Conservation (phyloP, 78 protist genomes). For the Mantamonas sphyraenae region DNA sequence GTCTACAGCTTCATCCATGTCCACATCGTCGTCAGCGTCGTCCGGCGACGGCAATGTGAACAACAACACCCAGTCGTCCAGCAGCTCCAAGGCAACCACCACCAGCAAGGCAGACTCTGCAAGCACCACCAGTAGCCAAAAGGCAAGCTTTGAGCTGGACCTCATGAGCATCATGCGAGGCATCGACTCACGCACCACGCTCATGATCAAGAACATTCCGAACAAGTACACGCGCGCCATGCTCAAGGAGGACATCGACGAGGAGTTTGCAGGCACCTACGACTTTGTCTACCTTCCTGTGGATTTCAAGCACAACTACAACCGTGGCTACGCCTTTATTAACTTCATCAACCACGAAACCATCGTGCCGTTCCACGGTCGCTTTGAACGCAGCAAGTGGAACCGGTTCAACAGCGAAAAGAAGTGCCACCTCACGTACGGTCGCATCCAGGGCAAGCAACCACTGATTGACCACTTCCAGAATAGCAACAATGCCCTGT, state of each 20-base stretch:
- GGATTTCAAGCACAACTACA: conserved; percentile 62
- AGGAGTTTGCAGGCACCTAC: conserved; percentile 48
- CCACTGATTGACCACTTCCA: conserved; percentile 32
- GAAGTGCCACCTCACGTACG: conserved; percentile 71
- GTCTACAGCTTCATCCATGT: no score
- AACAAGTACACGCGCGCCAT: conserved; percentile 61
- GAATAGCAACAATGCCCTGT: conserved; percentile 6
- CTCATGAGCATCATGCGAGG: conserved; percentile 28
- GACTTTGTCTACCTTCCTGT: conserved; percentile 81
- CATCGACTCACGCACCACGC: conserved; percentile 58
- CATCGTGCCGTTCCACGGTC: conserved; percentile 36
- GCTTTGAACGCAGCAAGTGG: conserved; percentile 61
- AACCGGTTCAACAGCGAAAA: conserved; percentile 59
- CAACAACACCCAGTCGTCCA: no score
- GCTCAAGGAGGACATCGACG: conserved; percentile 46
- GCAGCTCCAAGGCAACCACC: no score
- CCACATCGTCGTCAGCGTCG: no score
- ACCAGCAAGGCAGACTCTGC: no score
- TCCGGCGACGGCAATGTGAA: no score
- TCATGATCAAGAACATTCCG: conserved; percentile 80
- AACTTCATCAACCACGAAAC: conserved; percentile 36
- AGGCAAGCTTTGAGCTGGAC: conserved; percentile 8
- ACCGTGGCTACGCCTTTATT: conserved; percentile 80
- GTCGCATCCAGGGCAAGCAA: conserved; percentile 38
- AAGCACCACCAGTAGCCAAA: background rate